Conservation (phyloP, 768 basidiomycete genomes). For the Lentinus brumalis region DNA sequence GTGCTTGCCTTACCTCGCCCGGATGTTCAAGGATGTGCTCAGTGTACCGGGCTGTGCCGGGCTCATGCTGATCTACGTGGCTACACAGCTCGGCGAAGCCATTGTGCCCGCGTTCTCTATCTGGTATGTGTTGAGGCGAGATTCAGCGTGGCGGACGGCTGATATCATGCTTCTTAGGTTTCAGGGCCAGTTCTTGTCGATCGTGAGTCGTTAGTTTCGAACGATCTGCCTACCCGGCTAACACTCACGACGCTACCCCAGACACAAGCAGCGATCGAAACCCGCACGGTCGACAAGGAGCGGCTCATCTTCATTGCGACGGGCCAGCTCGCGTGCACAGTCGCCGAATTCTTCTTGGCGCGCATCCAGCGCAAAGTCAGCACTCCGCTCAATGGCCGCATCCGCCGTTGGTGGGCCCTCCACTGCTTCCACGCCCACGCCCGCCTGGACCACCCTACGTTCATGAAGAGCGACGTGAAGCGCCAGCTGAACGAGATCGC, state of each 20-base stretch:
- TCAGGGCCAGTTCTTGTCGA: constrained; percentile 62
- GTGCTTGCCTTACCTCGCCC: constrained; percentile 60
- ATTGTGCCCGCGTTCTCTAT: constrained; percentile 65
- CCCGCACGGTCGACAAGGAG: constrained; percentile 57
- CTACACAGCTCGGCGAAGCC: constrained; percentile 44
- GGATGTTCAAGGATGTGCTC: constrained; percentile 64
- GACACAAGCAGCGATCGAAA: constrained; percentile 70
- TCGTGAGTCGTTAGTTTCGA: constrained; percentile 50
- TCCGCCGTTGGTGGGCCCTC: constrained; percentile 60
- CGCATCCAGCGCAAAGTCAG: constrained; percentile 30
- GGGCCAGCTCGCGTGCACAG: constrained; percentile 55
- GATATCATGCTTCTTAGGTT: constrained; percentile 43
- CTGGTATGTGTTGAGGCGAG: constrained; percentile 44
- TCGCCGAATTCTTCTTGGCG: constrained; percentile 46
- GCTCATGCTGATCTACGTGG: constrained; percentile 48
- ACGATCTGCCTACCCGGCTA: too few species aligned
- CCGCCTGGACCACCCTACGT: constrained; percentile 79
- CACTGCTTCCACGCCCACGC: constrained; percentile 68
- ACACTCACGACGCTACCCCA: too few species aligned
- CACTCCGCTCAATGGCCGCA: constrained; percentile 54
- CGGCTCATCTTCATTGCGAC: constrained; percentile 55
- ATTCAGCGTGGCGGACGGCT: constrained; percentile 1
- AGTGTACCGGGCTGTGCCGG: constrained; percentile 53
- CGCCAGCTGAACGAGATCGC: constrained; percentile 60
- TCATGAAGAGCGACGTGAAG: constrained; percentile 63